Percentiles rank a stretch among this genome's conserved stretches.
Conservation (phyloP, 129 eudicot genomes). For the Mikania micrantha region DNA sequence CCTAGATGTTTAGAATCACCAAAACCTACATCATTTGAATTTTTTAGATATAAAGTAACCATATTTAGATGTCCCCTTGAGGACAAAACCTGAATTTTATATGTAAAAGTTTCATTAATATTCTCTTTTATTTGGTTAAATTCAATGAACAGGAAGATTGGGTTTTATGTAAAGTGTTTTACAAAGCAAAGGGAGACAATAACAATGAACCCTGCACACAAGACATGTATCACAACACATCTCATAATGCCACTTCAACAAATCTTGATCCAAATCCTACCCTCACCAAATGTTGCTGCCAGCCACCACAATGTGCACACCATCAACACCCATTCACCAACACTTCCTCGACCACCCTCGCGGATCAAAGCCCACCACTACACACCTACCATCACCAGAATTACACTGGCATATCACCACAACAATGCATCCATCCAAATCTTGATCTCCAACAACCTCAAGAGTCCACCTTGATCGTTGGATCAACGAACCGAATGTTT, state of each 20-base stretch:
- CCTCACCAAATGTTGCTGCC: conserved; percentile 21
- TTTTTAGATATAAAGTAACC: too few species aligned
- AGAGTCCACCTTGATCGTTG: conserved; percentile 15
- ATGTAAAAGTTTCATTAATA: neutral
- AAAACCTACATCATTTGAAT: too few species aligned
- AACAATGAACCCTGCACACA: conserved; percentile 28
- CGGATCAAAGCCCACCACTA: conserved; percentile 16
- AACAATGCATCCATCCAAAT: conserved; percentile 27
- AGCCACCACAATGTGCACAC: conserved; percentile 26
- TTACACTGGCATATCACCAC: conserved; percentile 23
- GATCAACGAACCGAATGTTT: conserved; percentile 5
- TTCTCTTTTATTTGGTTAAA: neutral
- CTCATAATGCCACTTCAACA: conserved; percentile 16
- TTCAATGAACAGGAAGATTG: conserved; percentile 73
- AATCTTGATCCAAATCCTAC: conserved; percentile 26
- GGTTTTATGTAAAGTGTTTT: conserved; percentile 86
- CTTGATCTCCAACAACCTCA: conserved; percentile 24
- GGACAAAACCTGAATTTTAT: too few species aligned
- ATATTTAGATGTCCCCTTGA: too few species aligned
- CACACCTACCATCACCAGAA: conserved; percentile 13
- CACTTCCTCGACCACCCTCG: neutral
- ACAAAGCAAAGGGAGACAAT: conserved; percentile 62
- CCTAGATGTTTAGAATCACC: too few species aligned
- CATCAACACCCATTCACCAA: conserved; percentile 8
- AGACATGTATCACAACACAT: conserved; percentile 28